phyloP scores from a whole-genome alignment of 2,329 filamentous ascomycete genomes.

The Diaporthe caulivora region DNA sequence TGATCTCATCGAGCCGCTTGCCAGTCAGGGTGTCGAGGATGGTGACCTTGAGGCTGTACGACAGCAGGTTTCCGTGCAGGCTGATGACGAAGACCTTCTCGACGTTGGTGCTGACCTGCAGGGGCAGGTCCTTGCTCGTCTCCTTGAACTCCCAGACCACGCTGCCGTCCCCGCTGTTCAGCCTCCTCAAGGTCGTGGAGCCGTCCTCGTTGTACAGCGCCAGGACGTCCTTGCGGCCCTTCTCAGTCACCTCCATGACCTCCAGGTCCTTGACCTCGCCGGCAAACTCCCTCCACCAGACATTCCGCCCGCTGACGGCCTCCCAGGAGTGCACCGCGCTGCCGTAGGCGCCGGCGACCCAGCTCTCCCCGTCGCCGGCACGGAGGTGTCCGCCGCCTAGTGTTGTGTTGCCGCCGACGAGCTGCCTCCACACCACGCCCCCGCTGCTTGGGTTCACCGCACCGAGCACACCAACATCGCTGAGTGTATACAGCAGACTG shows the following conservation, averaged over 20 bases:
- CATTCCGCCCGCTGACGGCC: conserved; percentile 81
- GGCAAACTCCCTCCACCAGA: conserved; percentile 77
- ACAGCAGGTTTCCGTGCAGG: conserved; percentile 76
- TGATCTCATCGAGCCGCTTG: conserved; percentile 77
- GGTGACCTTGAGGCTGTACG: conserved; percentile 82
- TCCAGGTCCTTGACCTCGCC: conserved; percentile 78
- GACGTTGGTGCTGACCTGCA: conserved; percentile 80
- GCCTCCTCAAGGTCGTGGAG: conserved; percentile 72
- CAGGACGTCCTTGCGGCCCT: conserved; percentile 76
- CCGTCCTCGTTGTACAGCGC: conserved; percentile 73
- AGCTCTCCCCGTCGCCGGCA: conserved; percentile 83
- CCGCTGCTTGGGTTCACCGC: conserved; percentile 92
- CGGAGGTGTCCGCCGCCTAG: conserved; percentile 68
- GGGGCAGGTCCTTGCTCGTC: conserved; percentile 75
- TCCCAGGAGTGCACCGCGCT: conserved; percentile 83
- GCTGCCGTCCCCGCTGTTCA: conserved; percentile 79
- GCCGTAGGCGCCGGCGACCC: conserved; percentile 80
- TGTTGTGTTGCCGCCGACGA: conserved; percentile 67
- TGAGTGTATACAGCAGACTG: conserved; percentile 90
- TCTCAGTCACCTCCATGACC: conserved; percentile 78
- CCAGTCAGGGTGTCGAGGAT: conserved; percentile 81
- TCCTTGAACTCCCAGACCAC: conserved; percentile 85
- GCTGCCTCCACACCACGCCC: conserved; percentile 86
- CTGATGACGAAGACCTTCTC: conserved; percentile 82
- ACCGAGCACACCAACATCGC: conserved; percentile 84